phyloP scores from a whole-genome alignment of 169 alveolate genomes.

The Eimeria maxima region DNA sequence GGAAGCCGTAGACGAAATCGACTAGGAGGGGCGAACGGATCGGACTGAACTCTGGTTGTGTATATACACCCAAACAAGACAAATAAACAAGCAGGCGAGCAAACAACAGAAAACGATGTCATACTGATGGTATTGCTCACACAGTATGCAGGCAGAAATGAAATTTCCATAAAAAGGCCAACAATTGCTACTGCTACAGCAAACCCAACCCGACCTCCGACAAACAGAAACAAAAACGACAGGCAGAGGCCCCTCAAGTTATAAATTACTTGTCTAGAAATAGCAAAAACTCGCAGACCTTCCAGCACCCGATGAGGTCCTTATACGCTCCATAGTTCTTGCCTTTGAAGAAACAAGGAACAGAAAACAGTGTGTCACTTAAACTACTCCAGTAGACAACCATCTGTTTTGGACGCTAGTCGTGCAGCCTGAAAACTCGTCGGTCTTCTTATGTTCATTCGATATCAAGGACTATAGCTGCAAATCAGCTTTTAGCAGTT shows the following conservation, averaged over 20 bases:
- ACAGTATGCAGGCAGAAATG: neutral
- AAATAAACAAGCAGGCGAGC: neutral
- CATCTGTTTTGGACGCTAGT: too few species aligned
- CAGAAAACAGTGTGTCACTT: neutral
- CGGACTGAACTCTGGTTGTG: conserved; percentile 87
- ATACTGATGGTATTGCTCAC: neutral
- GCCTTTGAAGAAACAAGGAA: conserved; percentile 69
- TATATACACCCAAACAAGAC: neutral
- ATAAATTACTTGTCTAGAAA: conserved; percentile 65
- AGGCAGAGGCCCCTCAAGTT: too few species aligned
- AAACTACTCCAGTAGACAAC: too few species aligned
- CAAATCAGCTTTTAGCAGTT: too few species aligned
- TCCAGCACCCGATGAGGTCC: conserved; percentile 86
- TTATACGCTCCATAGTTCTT: conserved; percentile 87
- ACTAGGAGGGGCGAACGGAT: conserved; percentile 91
- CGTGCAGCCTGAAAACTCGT: too few species aligned
- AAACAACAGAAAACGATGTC: too few species aligned
- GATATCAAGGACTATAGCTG: too few species aligned
- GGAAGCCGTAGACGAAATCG: conserved; percentile 86
- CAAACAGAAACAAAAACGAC: too few species aligned
- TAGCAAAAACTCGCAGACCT: conserved; percentile 66
- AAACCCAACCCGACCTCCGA: neutral
- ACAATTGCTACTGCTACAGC: neutral
- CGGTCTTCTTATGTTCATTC: too few species aligned
- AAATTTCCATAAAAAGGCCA: neutral